Base-by-base conservation (phyloP, 306 rosid genomes). In the Pyrus pyrifolia region DNA sequence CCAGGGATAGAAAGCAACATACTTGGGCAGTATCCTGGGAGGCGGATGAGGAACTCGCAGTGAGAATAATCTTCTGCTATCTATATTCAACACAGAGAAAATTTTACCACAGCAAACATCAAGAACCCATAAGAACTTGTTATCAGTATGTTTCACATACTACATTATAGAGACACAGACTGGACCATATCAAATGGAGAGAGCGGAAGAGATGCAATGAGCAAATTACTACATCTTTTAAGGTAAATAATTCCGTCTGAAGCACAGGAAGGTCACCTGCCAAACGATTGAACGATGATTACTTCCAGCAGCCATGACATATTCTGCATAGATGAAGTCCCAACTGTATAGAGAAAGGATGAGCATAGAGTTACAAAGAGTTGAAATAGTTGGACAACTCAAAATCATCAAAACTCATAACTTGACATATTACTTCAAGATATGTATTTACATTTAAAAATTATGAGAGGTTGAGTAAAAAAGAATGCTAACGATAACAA, bases 21-120 rank as follows among this genome's bases (percentile, higher is more conserved):
- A 95, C 97, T 92, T 79, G 99, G 99, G 83, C 97, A 92, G 82
- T 95, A 95, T 79, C 99, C 97, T 6, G 99, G 99, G 68, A 95
- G 96, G 79, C 97, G 97, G 85, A 95, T 92, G 71, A 95, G 88
- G 88, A 92, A 95, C 80, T 92, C 97, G 5, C 97, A 90, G 72
- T 95, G 97, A 52, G 99, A 95, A 88, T 95, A 95, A 86, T 92
- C 99, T 85, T 92, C 99, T 19, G 97, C 98, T 55, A 90, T 95
- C 99, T 92, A 82, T 78, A 76, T 76, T 70, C 79, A 74, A 76
- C 25, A 68, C 69, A 68, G 12, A 38, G 53, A 46, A 68, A 60
- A 51, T 64, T 75, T 15, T 75, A 73, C 70, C 80, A 82, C 42
- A 67, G 55, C 23, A 74, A 76, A 44, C n/a, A 44, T 61, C 52